Base-by-base conservation (phyloP, 371 early-diverging fungal genomes). In the Mortierella sp. region DNA sequence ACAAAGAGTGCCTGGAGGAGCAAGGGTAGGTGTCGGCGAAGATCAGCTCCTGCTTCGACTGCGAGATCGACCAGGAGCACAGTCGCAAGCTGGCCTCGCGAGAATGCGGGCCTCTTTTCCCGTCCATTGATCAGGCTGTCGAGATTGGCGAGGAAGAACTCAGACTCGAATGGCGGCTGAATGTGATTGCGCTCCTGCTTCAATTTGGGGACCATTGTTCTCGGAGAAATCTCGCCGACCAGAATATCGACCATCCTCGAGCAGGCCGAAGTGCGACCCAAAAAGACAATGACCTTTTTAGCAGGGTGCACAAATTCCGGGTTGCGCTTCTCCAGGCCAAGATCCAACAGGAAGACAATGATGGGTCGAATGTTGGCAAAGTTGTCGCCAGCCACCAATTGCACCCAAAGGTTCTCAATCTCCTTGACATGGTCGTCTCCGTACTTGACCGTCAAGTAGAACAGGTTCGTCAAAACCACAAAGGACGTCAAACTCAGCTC, bases 361-460 rank as follows among this genome's bases (percentile, higher is more conserved):
- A 96, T 94, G 0, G 94, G 93, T 16, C 92, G 89, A 0, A 95
- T 91, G 75, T 96, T 95, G 19, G 90, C 89, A 38, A 91, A 90
- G 78, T 93, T 90, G 74, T 93, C 93, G 0, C 88, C 87, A 26
- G 84, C 92, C 0, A 95, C 95, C 28, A 98, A 85, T 78, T 95
- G 94, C 52, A 94, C 90, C 98, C 98, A 98, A 13, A 97, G 75
- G 10, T 90, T 91, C 71, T 96, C 97, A 38, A 97, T 90, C 77
- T 96, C 97, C 60, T 93, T 90, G 68, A 96, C 92, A 75, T 93
- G 95, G 6, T 93, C 90, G 80, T 96, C 95, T 6, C 95, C 96
- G 83, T 94, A 95, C 79, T 94, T 94, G 74, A 96, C 92, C 0
- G 98, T 98, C 71, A 98, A 88, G 79, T 94, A 97, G 79, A 96